These are phyloP conservation scores for Beta lomatogona DNA, from an alignment of 179 eudicot species.

Conservation along the genomic window DNA sequence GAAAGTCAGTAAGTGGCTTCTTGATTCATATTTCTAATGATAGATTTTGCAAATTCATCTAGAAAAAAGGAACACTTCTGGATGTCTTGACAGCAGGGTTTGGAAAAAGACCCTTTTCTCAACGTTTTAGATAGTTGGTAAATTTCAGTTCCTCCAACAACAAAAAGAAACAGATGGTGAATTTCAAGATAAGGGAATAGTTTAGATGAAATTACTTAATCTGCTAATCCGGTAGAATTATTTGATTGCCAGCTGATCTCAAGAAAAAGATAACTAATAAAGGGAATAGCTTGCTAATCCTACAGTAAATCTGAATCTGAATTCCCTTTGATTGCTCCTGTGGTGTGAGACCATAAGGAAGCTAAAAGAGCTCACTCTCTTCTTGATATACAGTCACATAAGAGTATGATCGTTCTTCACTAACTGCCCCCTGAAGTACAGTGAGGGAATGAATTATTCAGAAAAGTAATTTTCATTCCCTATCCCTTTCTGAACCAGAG, in stretches of 20 bases:
- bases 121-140: not conserved
- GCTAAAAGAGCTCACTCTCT: not conserved
- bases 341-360: not conserved
- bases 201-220: not conserved
- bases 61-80: not conserved
- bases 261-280: not conserved
- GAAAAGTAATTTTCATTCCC: not conserved
- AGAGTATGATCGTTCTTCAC: not conserved
- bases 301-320: not conserved
- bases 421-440: not conserved
- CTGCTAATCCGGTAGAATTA: not conserved
- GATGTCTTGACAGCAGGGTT: not conserved
- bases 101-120: not conserved
- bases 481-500: not conserved
- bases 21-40: conserved; percentile 22
- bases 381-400: not conserved
- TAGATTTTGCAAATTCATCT: not conserved
- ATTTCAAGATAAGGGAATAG: not conserved
- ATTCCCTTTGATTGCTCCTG: not conserved
- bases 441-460: not conserved
- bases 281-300: not conserved
- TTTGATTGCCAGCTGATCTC: no score
- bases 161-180: not conserved
- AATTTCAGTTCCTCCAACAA: not conserved
- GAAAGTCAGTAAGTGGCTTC: conserved; percentile 96